A percentile compares a stretch with the other conserved stretches of the same genome.
phyloP scores from a whole-genome alignment of 495 filamentous ascomycete species.

The Cercophora samala region DNA sequence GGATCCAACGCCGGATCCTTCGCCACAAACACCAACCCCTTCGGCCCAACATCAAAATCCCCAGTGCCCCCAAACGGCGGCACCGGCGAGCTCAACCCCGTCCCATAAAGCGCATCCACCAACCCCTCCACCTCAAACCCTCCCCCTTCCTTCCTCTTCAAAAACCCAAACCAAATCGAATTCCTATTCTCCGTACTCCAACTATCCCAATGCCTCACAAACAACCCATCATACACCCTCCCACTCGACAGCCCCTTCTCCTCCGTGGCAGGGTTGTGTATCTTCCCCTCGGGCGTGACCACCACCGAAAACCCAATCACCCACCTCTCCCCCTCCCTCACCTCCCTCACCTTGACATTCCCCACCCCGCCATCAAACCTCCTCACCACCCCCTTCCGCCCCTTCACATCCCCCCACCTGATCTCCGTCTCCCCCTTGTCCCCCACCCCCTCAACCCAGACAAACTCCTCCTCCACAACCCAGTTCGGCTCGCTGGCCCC shows the following conservation, averaged over 20 bases:
- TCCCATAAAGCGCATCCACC: constrained; percentile 57
- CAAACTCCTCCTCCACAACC: constrained; percentile 63
- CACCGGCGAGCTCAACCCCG: constrained; percentile 58
- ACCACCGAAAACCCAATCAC: constrained; percentile 67
- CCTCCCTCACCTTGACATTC: constrained; percentile 67
- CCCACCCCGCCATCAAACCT: constrained; percentile 64
- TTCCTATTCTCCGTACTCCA: constrained; percentile 67
- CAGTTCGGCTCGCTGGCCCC: constrained; percentile 70
- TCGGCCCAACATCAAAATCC: constrained; percentile 56
- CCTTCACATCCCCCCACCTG: constrained; percentile 57
- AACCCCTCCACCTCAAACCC: constrained; percentile 42
- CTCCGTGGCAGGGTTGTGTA: constrained; percentile 58
- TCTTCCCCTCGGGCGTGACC: constrained; percentile 57
- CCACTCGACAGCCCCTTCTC: constrained; percentile 56
- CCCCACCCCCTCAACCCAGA: constrained; percentile 60
- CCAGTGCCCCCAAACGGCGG: constrained; percentile 53
- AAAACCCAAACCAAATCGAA: constrained; percentile 67
- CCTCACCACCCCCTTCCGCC: constrained; percentile 53
- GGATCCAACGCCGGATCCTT: constrained; percentile 77
- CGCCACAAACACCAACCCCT: constrained; percentile 73
- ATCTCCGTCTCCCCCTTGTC: constrained; percentile 60
- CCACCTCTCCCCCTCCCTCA: constrained; percentile 46
- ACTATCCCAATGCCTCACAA: constrained; percentile 74
- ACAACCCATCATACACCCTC: constrained; percentile 65
- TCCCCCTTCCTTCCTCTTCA: constrained; percentile 51